Evolutionary conservation across 1,284 basidiomycete species (phyloP), one percentile per base, ranked within the genome.

Genomic region (Sporisorium sorghi): DNA sequence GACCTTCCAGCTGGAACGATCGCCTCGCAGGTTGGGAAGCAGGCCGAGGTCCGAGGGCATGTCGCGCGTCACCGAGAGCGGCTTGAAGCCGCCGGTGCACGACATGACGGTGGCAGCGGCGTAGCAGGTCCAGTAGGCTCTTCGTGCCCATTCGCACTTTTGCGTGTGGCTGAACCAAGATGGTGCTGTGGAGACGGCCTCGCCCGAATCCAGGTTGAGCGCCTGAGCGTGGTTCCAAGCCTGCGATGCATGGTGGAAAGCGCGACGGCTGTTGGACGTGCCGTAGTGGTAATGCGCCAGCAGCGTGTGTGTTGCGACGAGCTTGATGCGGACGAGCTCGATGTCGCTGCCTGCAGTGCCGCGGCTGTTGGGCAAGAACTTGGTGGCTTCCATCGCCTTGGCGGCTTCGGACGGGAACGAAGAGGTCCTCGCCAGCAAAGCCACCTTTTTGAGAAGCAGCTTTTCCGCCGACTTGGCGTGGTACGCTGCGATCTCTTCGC

Each of bases 261-360:
- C 76, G 43, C 68, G 63, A 15, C 69, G 58, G 21, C 66, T 68
- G 44, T 72, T 67, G 43, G 71, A 66, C 1, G 61, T 66, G 37
- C 79, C 79, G 50, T 79, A 81, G 55, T 78, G 69, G 58, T 78
- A 81, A 43, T 79, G 77, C 6, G 77, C 59, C 15, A 81, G 59
- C 30, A 81, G 62, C 14, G 71, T 74, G 30, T 78, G 77, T 11
- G 79, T 79, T 0, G 79, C 77, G 24, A 73, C 74, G 35, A 72
- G 72, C 68, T 81, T 79, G 70, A 81, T 81, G 17, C 63, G 54
- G 2, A 73, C 53, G 15, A 81, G 55, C 50, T 78, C 71, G n/a
- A 73, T 39, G 37, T 81, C 79, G 28, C 53, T 56, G 32, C 47
- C 67, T 33, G 48, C 54, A 33, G 48, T 43, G 33, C 65, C 58